These are phyloP conservation scores for Penicillium roqueforti DNA, from an alignment of 495 filamentous ascomycete species.

Conservation along the genomic window DNA sequence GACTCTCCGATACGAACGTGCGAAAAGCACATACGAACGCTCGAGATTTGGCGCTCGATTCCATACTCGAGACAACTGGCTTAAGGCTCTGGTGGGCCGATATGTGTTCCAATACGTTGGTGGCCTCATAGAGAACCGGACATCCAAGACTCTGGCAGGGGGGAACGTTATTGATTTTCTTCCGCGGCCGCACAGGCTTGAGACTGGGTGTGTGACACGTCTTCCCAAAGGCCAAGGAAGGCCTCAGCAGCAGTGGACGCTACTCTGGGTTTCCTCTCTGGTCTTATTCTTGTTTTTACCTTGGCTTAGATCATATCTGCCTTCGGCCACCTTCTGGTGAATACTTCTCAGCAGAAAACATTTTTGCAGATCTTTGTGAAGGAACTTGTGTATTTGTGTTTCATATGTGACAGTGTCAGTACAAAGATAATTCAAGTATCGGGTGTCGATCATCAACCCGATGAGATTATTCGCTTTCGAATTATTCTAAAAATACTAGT, in stretches of 20 bases:
- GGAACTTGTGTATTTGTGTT: no score
- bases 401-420: no score
- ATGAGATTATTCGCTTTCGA: neutral
- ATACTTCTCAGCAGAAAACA: neutral
- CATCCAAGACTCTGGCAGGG: neutral
- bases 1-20: neutral
- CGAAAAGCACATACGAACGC: neutral
- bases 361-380: neutral
- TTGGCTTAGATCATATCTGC: neutral
- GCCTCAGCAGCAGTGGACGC: neutral
- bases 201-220: neutral
- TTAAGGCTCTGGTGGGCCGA: neutral
- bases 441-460: neutral
- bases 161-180: neutral
- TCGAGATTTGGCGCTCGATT: constrained; percentile 2
- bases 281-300: neutral
- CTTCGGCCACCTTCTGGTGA: neutral
- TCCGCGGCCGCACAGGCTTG: neutral
- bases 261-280: neutral
- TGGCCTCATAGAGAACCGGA: neutral
- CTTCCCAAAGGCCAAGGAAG: neutral
- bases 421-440: neutral
- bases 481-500: neutral
- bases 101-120: neutral
- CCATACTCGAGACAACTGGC: neutral